Conservation (phyloP, 257 asterid genomes). For the Lavandula angustifolia region DNA sequence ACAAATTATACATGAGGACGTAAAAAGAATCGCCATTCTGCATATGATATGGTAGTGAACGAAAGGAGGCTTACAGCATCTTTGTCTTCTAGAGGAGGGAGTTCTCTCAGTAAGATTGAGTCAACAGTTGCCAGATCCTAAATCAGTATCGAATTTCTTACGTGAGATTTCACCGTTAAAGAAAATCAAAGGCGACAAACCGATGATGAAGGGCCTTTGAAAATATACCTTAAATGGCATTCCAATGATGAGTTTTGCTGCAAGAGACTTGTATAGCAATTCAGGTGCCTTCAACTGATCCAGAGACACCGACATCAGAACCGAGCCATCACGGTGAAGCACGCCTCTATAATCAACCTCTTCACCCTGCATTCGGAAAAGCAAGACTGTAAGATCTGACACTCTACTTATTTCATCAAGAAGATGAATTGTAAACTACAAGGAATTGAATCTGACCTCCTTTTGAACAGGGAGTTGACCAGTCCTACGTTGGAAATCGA, state of each 20-base stretch:
- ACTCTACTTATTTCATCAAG: constrained; percentile 10
- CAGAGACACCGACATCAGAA: constrained; percentile 87
- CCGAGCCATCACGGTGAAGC: constrained; percentile 99
- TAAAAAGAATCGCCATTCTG: background rate
- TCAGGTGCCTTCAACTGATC: constrained; percentile 98
- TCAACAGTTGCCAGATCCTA: constrained; percentile 99
- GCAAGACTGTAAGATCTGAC: constrained; percentile 26
- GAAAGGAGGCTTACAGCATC: constrained; percentile 67
- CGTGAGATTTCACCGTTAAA: constrained; percentile 18
- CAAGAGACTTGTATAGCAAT: constrained; percentile 77
- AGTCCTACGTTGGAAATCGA: constrained; percentile 92
- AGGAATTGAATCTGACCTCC: constrained; percentile 56
- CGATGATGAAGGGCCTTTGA: constrained; percentile 18
- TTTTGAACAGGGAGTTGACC: constrained; percentile 92
- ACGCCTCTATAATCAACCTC: constrained; percentile 97
- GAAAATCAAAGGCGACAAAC: constrained; percentile 19
- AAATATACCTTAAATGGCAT: constrained; percentile 91
- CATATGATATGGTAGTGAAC: constrained; percentile 4
- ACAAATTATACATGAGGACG: background rate
- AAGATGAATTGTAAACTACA: constrained; percentile 5
- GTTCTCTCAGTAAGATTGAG: constrained; percentile 88
- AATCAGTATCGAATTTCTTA: constrained; percentile 27
- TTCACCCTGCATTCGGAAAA: constrained; percentile 72
- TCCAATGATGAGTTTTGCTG: constrained; percentile 86
- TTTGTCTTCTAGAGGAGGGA: constrained; percentile 79